Conservation (phyloP, 345 rosid species). For the Aquilaria malaccensis region DNA sequence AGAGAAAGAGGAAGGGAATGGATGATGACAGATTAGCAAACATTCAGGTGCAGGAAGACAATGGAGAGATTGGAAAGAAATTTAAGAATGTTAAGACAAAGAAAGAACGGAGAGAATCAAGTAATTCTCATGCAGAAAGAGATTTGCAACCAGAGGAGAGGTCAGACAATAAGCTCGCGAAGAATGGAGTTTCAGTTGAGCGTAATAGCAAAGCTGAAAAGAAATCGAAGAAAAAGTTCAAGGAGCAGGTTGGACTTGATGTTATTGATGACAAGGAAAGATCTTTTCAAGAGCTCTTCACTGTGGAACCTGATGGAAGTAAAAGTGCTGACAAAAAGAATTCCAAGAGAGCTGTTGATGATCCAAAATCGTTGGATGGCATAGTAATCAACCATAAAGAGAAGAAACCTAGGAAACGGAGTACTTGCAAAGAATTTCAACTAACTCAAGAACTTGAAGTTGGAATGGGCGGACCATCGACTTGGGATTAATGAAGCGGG, state of each 20-base stretch:
- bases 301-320: constrained; percentile 17
- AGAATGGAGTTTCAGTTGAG: constrained; percentile 14
- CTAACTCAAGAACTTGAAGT: constrained; percentile 36
- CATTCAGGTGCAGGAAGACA: not conserved
- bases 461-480: constrained; percentile 78
- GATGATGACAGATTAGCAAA: not conserved
- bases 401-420: constrained; percentile 38
- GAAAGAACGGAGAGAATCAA: constrained; percentile 16
- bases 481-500: constrained; percentile 36
- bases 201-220: constrained; percentile 6
- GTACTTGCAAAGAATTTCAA: constrained; percentile 17
- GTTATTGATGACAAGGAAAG: constrained; percentile 49
- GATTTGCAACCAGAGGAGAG: constrained; percentile 20
- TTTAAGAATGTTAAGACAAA: constrained; percentile 23
- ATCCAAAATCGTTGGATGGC: constrained; percentile 18
- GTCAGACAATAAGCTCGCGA: constrained; percentile 9
- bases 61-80: constrained; percentile 13
- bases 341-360: constrained; percentile 10
- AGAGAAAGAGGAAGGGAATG: constrained; percentile 9
- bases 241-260: constrained; percentile 36
- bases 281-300: constrained; percentile 58
- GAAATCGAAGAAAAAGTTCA: constrained; percentile 27
- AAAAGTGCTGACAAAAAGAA: constrained; percentile 16
- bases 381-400: constrained; percentile 22
- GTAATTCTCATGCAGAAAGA: constrained; percentile 11